Evolutionary conservation across 139 green algal genomes (phyloP).

Genomic region (Pseudopediastrum boryanum): DNA sequence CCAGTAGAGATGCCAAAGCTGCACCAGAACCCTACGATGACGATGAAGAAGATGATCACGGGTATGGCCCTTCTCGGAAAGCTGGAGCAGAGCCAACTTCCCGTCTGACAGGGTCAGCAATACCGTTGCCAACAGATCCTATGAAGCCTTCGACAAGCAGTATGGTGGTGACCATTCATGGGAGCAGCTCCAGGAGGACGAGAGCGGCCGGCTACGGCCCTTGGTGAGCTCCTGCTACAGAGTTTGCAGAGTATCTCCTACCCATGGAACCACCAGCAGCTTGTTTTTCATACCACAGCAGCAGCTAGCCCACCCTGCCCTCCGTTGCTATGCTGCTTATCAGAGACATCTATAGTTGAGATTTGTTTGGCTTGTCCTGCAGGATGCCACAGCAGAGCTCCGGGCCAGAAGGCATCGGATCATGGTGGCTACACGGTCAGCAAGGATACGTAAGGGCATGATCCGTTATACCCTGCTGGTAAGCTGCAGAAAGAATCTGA

Average conservation of each 20-base stretch:
- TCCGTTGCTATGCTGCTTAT: not conserved
- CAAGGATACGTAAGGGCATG: slow-evolving; percentile 87
- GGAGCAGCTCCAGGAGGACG: slow-evolving; percentile 89
- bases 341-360: slow-evolving; percentile 10
- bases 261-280: not conserved
- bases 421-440: slow-evolving; percentile 51
- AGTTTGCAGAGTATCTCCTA: too few species aligned
- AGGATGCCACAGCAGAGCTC: slow-evolving; percentile 75
- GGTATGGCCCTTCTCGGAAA: not conserved
- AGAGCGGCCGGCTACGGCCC: slow-evolving; percentile 75
- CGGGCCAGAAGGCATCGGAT: slow-evolving; percentile 63
- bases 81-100: not conserved
- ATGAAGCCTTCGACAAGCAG: slow-evolving; percentile 70
- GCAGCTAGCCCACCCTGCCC: not conserved
- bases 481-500: not conserved
- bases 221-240: slow-evolving; percentile 73
- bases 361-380: not conserved
- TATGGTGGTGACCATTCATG: slow-evolving; percentile 89
- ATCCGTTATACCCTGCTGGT: slow-evolving; percentile 91
- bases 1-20: too few species aligned
- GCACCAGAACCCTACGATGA: slow-evolving; percentile 35
- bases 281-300: not conserved
- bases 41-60: slow-evolving; percentile 31
- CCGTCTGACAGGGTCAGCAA: not conserved
- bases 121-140: slow-evolving; percentile 17